Evolutionary conservation across 2,329 filamentous ascomycete species (phyloP).

Genomic region (Epichloe typhina): DNA sequence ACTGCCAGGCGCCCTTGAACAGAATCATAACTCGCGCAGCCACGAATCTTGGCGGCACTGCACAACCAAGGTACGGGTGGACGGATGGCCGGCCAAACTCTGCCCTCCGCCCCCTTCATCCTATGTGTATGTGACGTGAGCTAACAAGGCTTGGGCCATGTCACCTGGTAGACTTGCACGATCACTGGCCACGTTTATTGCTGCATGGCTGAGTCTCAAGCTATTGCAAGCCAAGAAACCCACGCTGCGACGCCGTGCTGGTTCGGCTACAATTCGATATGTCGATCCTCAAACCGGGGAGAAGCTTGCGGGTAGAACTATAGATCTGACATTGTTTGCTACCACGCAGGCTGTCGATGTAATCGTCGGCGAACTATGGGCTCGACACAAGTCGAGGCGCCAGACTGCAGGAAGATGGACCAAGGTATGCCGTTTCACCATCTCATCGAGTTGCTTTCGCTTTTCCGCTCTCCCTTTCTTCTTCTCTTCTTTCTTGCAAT

Average conservation of each 20-base stretch:
- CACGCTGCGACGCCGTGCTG: conserved; percentile 13
- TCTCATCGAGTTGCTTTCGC: background rate
- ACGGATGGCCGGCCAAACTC: background rate
- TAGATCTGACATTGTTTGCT: conserved; percentile 74
- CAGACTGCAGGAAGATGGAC: conserved; percentile 34
- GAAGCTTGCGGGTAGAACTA: conserved; percentile 51
- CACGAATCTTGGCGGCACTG: conserved; percentile 12
- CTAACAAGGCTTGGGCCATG: background rate
- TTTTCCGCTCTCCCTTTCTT: background rate
- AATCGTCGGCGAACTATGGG: conserved; percentile 53
- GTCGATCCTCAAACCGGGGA: conserved; percentile 5
- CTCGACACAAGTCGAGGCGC: conserved; percentile 31
- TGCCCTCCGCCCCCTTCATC: background rate
- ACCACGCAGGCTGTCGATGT: conserved; percentile 60
- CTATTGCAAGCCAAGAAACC: conserved; percentile 41
- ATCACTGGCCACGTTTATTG: conserved; percentile 45
- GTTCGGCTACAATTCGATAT: conserved; percentile 7
- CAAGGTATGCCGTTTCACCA: conserved; percentile 18
- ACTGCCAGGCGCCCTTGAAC: conserved; percentile 17
- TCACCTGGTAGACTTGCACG: conserved; percentile 33
- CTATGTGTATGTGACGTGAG: background rate
- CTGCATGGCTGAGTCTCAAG: conserved; percentile 42
- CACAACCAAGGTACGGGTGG: conserved; percentile 15
- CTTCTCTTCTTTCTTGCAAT: background rate
- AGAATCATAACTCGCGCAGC: conserved; percentile 15